Base-by-base conservation (phyloP, 2,329 filamentous ascomycete species). In the Thelonectria rubi region DNA sequence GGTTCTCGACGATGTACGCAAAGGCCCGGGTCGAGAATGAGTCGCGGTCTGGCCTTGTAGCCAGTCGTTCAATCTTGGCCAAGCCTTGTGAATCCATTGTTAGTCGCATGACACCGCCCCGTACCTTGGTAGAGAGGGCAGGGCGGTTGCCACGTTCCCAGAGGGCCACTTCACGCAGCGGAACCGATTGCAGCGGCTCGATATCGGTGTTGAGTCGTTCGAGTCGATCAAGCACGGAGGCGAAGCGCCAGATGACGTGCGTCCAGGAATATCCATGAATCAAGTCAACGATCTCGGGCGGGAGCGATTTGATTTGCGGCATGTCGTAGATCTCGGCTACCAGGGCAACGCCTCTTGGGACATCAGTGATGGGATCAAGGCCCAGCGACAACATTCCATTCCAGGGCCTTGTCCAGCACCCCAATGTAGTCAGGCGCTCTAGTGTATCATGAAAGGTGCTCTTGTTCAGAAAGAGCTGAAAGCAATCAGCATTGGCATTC, bases 81-180 rank as follows among this genome's bases (percentile, higher is more conserved):
- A 48, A 20, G 9, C 53, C 53, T 12, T 42, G 43, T 5, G 45
- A 55, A 14, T 49, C 53, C 17, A 55, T 55, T 17, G 53, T 48
- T 9, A 55, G 43, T 14, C 43, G 45, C 5, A 42, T 12, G 4
- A 32, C 20, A 20, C 20, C 20, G 1, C 18, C 24, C 14, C 26
- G 11, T 17, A 20, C 20, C 5, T 5, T 26, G 8, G 34, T 17
- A 3, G 34, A 55, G 45, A 42, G 45, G 0, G 8, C 39, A 9
- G 45, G 53, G 24, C 24, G 15, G 5, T 8, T 42, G 21, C 45
- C 53, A 20, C 43, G 43, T 12, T 48, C 53, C 45, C 45, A 48
- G 15, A 17, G 10, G 3, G 24, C n/a, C 18, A 55, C 39, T 4
- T 55, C 2, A 17, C 32, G 46, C 3, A 49, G 15, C 14, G 34